phyloP scores from a whole-genome alignment of 2,329 filamentous ascomycete species.

The Shiraia bambusicola region DNA sequence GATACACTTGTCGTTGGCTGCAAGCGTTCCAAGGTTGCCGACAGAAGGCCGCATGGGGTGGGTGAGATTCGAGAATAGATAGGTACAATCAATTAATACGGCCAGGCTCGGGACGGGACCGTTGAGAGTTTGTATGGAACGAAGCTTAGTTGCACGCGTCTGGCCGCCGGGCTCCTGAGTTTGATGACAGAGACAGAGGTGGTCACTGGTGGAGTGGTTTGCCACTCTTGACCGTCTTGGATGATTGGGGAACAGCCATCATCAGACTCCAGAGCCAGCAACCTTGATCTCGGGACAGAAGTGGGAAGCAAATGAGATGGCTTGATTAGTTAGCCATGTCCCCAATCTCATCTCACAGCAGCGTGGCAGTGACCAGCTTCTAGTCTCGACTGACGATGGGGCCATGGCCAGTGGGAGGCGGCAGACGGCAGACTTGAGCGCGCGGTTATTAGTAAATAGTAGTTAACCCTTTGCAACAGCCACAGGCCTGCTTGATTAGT shows the following conservation, averaged over 20 bases:
- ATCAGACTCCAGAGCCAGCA: not conserved
- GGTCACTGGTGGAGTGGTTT: too few species aligned
- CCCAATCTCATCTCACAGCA: constrained; percentile 1
- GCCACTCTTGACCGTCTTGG: not conserved
- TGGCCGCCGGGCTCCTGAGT: not conserved
- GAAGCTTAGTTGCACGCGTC: constrained; percentile 5
- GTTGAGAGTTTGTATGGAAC: constrained; percentile 5
- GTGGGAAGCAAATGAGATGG: too few species aligned
- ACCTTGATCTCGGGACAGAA: too few species aligned
- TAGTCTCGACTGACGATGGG: too few species aligned
- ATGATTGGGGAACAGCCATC: too few species aligned
- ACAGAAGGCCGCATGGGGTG: constrained; percentile 21
- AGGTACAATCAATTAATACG: too few species aligned
- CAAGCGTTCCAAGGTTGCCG: constrained; percentile 19
- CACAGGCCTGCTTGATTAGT: constrained; percentile 10
- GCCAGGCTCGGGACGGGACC: constrained; percentile 11
- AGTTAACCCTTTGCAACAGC: constrained; percentile 4
- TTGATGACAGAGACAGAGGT: not conserved
- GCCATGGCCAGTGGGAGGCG: constrained; percentile 3
- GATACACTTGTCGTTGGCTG: constrained; percentile 28
- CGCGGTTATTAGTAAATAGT: too few species aligned
- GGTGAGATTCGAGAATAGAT: too few species aligned
- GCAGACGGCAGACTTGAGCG: constrained; percentile 16
- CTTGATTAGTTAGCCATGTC: too few species aligned
- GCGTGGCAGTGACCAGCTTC: too few species aligned